phyloP scores from a whole-genome alignment of 208 protist species.

The Leptomonas pyrrhocoris region DNA sequence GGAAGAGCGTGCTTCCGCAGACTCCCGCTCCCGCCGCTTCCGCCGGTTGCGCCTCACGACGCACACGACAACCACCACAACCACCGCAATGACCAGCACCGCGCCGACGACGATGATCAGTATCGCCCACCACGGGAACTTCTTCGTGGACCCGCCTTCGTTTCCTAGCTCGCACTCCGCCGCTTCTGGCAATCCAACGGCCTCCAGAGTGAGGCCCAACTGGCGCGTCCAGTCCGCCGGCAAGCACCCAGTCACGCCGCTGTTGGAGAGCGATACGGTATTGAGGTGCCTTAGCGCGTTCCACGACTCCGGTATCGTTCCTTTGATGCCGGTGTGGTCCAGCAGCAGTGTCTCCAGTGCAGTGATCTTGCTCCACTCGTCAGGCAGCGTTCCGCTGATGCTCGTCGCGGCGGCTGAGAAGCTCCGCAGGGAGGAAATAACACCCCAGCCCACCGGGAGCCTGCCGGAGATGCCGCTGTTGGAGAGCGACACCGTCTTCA shows the following conservation, averaged over 20 bases:
- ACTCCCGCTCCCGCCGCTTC: neutral
- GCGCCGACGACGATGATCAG: conserved; percentile 11
- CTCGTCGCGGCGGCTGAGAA: neutral
- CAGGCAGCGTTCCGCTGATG: conserved; percentile 1
- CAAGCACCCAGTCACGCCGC: neutral
- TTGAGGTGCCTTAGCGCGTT: neutral
- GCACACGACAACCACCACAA: neutral
- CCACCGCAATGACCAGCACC: neutral
- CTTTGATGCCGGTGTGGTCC: neutral
- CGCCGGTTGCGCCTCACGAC: neutral
- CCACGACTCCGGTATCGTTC: conserved; percentile 4
- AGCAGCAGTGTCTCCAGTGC: conserved; percentile 7
- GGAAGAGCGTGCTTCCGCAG: too few species aligned
- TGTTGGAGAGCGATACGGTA: neutral
- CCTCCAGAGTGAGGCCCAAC: neutral
- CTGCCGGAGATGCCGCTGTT: conserved; percentile 3
- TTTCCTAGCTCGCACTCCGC: neutral
- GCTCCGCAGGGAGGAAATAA: neutral
- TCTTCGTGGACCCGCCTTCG: neutral
- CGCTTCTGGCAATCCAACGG: neutral
- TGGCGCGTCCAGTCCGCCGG: neutral
- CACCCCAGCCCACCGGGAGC: neutral
- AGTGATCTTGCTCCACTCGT: neutral
- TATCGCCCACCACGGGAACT: conserved; percentile 17
- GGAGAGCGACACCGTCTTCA: neutral